Percentiles rank a stretch among this genome's conserved stretches.
Evolutionary conservation across 441 rosid genomes (phyloP).

Genomic region (Flueggea neowawraea): DNA sequence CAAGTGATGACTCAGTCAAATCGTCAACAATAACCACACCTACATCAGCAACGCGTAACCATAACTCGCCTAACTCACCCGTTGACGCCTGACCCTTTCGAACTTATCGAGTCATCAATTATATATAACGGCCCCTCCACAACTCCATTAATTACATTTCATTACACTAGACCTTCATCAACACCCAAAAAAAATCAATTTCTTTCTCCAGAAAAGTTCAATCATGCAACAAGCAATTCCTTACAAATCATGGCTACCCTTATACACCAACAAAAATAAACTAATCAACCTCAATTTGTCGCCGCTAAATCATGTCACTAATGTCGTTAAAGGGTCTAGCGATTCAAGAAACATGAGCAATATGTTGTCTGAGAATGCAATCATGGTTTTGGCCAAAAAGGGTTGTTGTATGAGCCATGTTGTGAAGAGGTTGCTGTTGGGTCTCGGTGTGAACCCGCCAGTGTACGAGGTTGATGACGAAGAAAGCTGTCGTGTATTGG

Average conservation of each 20-base stretch:
- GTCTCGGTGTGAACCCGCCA: slow-evolving; percentile 80
- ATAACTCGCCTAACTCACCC: no score
- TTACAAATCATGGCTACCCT: slow-evolving; percentile 45
- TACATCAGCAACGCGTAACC: no score
- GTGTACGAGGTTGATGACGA: slow-evolving; percentile 64
- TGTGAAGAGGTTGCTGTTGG: slow-evolving; percentile 59
- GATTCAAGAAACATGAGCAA: slow-evolving; percentile 18
- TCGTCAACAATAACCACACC: no score
- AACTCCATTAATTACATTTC: no score
- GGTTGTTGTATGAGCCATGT: slow-evolving; percentile 97
- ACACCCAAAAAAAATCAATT: neutral
- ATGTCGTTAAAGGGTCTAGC: neutral
- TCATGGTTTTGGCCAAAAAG: slow-evolving; percentile 61
- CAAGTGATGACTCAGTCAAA: no score
- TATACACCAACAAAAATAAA: slow-evolving; percentile 17
- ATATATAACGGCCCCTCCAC: no score
- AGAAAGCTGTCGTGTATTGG: slow-evolving; percentile 33
- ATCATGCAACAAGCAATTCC: slow-evolving; percentile 80
- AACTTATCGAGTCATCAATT: no score
- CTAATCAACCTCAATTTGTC: slow-evolving; percentile 3
- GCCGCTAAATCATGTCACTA: neutral
- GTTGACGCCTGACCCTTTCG: no score
- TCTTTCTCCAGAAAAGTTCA: neutral
- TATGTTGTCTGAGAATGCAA: slow-evolving; percentile 68
- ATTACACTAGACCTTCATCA: neutral